phyloP scores from a whole-genome alignment of 805 yeast species.

The Blastobotrys attinorum region DNA sequence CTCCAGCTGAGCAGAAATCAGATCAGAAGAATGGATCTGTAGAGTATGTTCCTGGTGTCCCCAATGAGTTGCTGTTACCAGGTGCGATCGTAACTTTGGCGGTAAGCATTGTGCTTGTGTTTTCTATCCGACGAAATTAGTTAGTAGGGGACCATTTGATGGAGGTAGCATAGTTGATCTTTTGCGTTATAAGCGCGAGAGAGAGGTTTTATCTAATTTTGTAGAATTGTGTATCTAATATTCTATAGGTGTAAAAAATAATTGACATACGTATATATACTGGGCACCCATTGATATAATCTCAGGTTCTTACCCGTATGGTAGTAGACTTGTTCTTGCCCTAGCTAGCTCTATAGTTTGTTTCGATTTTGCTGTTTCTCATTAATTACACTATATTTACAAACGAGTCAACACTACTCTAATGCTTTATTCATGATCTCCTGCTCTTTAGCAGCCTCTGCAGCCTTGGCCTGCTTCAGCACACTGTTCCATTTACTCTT shows the following conservation, averaged over 20 bases:
- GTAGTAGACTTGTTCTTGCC: too few species aligned
- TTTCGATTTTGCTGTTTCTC: too few species aligned
- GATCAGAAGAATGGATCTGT: too few species aligned
- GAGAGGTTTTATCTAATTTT: too few species aligned
- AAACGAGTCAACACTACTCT: constrained; percentile 9
- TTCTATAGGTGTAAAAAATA: too few species aligned
- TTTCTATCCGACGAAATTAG: constrained; percentile 38
- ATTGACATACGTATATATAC: too few species aligned
- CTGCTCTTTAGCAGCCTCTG: constrained; percentile 23
- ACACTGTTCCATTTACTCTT: constrained; percentile 40
- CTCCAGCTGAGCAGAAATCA: constrained; percentile 4
- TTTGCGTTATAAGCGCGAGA: too few species aligned
- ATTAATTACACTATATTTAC: not conserved
- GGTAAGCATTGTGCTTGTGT: constrained; percentile 48
- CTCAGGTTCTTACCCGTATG: too few species aligned
- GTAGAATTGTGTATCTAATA: too few species aligned
- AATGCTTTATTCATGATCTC: constrained; percentile 21
- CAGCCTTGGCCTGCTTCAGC: constrained; percentile 36
- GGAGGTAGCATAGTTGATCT: too few species aligned
- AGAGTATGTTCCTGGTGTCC: constrained; percentile 43
- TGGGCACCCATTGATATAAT: too few species aligned
- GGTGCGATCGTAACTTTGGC: constrained; percentile 56
- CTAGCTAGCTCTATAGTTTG: too few species aligned
- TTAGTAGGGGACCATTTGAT: not conserved
- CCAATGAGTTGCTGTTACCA: constrained; percentile 56